Conservation (phyloP, 495 filamentous ascomycete species). For the Trypethelium eluteriae region DNA sequence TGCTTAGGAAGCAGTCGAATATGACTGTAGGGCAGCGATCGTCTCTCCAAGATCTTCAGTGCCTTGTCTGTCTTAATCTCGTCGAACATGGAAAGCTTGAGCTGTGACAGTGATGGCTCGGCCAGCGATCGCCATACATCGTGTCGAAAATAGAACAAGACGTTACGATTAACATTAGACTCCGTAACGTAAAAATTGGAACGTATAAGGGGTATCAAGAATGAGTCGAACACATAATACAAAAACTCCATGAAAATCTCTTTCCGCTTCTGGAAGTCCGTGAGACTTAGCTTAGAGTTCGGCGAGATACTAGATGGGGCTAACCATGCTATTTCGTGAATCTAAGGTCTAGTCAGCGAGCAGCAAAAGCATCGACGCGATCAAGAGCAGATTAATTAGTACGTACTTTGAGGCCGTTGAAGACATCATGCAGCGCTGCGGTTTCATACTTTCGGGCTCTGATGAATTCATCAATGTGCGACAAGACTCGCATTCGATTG, state of each 20-base stretch:
- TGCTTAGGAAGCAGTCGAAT: slow-evolving; percentile 75
- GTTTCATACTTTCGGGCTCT: slow-evolving; percentile 71
- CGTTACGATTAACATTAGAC: slow-evolving; percentile 68
- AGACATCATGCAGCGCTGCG: slow-evolving; percentile 68
- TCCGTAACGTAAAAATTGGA: slow-evolving; percentile 92
- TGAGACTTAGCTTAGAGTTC: slow-evolving; percentile 51
- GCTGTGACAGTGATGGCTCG: slow-evolving; percentile 58
- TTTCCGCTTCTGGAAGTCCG: slow-evolving; percentile 67
- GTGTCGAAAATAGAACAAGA: slow-evolving; percentile 89
- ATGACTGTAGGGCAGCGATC: slow-evolving; percentile 66
- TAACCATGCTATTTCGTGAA: slow-evolving; percentile 60
- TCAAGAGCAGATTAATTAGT: neutral
- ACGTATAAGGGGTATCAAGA: slow-evolving; percentile 80
- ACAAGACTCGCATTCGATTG: slow-evolving; percentile 56
- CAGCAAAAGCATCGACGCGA: slow-evolving; percentile 17
- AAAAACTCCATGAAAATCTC: slow-evolving; percentile 78
- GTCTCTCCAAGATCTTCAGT: slow-evolving; percentile 48
- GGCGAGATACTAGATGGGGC: slow-evolving; percentile 39
- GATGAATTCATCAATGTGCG: slow-evolving; percentile 68
- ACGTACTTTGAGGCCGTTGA: slow-evolving; percentile 66
- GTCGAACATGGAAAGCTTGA: slow-evolving; percentile 73
- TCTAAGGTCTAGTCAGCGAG: slow-evolving; percentile 24
- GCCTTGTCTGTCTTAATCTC: slow-evolving; percentile 58
- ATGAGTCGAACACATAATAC: slow-evolving; percentile 87
- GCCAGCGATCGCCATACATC: slow-evolving; percentile 77